Evolutionary conservation across 2,329 filamentous ascomycete species (phyloP).

Genomic region (Aureobasidium sp.): DNA sequence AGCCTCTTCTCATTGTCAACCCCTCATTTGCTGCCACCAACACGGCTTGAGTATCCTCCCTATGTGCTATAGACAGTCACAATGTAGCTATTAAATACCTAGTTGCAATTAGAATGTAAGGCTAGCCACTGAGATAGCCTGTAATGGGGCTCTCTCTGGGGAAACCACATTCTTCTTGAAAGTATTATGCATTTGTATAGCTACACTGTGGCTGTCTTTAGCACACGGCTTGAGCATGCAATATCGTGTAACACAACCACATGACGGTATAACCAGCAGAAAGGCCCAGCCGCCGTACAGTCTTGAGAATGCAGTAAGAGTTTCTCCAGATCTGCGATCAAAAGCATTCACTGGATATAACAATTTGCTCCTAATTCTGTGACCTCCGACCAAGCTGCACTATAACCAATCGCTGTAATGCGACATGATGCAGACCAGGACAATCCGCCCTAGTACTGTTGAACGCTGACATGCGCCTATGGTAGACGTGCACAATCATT

Average conservation of each 20-base stretch:
- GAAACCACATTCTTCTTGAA: too few species aligned
- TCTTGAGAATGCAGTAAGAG: background rate
- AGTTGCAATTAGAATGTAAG: too few species aligned
- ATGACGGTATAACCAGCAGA: background rate
- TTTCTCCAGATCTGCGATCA: background rate
- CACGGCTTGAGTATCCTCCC: background rate
- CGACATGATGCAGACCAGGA: background rate
- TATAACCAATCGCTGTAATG: background rate
- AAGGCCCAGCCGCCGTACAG: background rate
- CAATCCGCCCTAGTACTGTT: background rate
- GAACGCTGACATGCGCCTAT: background rate
- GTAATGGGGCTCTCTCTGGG: too few species aligned
- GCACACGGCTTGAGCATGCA: too few species aligned
- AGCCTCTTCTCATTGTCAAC: background rate
- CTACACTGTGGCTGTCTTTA: too few species aligned
- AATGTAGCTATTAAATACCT: too few species aligned
- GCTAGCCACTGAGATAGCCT: too few species aligned
- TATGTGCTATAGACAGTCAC: too few species aligned
- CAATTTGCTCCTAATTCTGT: background rate
- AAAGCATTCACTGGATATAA: background rate
- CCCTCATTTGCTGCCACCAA: background rate
- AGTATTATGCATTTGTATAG: too few species aligned
- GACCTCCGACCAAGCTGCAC: background rate
- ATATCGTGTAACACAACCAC: background rate
- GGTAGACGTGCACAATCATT: background rate